Evolutionary conservation across 2,329 filamentous ascomycete species (phyloP), one percentile per base, ranked within the genome.

Genomic region (Paraconiothyrium brasiliense): DNA sequence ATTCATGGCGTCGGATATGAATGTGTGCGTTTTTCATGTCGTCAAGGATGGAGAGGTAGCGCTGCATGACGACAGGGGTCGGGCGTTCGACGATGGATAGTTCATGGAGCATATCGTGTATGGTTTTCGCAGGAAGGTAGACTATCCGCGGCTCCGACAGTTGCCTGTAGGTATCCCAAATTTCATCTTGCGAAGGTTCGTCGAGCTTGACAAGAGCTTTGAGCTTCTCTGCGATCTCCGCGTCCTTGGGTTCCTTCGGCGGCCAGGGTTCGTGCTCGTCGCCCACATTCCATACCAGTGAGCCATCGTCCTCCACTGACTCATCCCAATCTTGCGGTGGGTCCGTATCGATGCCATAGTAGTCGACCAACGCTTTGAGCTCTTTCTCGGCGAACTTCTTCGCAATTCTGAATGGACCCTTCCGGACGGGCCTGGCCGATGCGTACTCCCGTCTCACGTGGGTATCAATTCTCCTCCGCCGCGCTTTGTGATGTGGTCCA

Each of bases 11-110:
- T 0, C 84, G 86, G 58, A 98, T 81, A 0, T 89, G 85, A 48
- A 97, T 87, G 1, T 88, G 87, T n/a, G 88, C 86, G 57, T 84
- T 84, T 70, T 92, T 90, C 81, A 96, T 90, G 71, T 99, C 94
- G 65, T 94, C 89, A 20, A 98, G 84, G 27, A 97, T 82, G 5
- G 89, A 88, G 65, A 97, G 90, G 78, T 94, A 98, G 58, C 92
- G 90, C 70, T 92, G 83, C 90, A 93, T 96, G 50, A 88, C 85
- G 8, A 61, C 27, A n/a, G 63, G 67, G 8, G 70, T 65, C 4
- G 87, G 85, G 43, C 84, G 83, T 54, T 86, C 83, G 9, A 88
- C 86, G 49, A 86, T 85, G 22, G 90, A 89, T 64, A 97, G 86
- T 46, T 89, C 86, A 58, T 86, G 87, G 56, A 97, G 81, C 22